Conservation (phyloP, 129 eudicot genomes). For the Tagetes patula region DNA sequence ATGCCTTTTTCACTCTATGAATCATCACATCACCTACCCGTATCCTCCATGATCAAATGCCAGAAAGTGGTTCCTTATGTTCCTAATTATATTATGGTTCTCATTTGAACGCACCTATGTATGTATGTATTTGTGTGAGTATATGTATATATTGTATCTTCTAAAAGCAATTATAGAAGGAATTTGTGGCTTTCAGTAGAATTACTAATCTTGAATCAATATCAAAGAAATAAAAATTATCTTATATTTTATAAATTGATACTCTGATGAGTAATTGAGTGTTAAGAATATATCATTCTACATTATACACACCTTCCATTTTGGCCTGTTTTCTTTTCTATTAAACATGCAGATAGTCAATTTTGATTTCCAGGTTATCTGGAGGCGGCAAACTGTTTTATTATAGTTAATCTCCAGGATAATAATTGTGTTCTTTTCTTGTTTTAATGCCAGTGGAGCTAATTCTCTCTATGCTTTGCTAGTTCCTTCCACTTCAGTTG, state of each 20-base stretch:
- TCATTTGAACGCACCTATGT: neutral
- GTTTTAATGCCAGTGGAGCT: slow-evolving; percentile 5
- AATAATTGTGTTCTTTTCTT: slow-evolving; percentile 1
- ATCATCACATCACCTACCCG: neutral
- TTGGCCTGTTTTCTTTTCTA: neutral
- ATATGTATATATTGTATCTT: neutral
- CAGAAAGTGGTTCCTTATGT: neutral
- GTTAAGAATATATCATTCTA: neutral
- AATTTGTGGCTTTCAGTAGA: slow-evolving; percentile 3
- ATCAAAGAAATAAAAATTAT: neutral
- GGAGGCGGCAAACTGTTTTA: neutral
- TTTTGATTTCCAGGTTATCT: neutral
- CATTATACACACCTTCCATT: neutral
- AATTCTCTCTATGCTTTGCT: slow-evolving; percentile 13
- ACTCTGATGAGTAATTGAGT: neutral
- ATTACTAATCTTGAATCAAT: slow-evolving; percentile 1
- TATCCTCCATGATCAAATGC: slow-evolving; percentile 1
- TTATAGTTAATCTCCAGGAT: neutral
- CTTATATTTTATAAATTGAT: neutral
- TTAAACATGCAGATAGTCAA: neutral
- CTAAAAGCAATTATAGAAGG: neutral
- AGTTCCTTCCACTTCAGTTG: neutral
- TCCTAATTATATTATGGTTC: neutral
- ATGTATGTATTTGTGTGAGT: neutral
- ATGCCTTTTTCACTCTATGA: neutral